Evolutionary conservation across 768 basidiomycete genomes (phyloP).

Genomic region (Roridomyces roridus): DNA sequence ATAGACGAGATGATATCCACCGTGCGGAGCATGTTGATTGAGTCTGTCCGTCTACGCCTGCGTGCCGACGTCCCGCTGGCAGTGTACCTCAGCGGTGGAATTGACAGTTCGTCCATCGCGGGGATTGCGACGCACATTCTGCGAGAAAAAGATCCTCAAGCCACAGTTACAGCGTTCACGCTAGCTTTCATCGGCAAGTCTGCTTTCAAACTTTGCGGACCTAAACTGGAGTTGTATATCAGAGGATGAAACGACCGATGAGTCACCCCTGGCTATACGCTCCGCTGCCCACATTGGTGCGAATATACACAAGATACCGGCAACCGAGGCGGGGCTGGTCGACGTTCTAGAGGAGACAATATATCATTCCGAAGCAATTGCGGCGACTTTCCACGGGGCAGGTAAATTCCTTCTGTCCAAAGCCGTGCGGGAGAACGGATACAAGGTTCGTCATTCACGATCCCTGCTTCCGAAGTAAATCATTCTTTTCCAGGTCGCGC

Average conservation of each 20-base stretch:
- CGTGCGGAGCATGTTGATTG: slow-evolving; percentile 9
- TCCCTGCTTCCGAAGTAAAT: too few relatives aligned
- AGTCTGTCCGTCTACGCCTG: slow-evolving; percentile 18
- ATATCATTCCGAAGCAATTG: slow-evolving; percentile 14
- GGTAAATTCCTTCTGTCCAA: slow-evolving; percentile 19
- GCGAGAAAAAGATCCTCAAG: slow-evolving; percentile 12
- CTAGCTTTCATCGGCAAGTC: slow-evolving; percentile 9
- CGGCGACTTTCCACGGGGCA: slow-evolving; percentile 8
- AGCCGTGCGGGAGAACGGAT: slow-evolving; percentile 10
- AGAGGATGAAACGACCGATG: slow-evolving; percentile 15
- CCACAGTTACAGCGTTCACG: slow-evolving; percentile 19
- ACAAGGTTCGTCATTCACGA: slow-evolving; percentile 16
- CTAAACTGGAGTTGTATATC: not conserved
- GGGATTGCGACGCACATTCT: slow-evolving; percentile 21
- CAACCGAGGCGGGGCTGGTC: slow-evolving; percentile 14
- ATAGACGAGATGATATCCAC: slow-evolving; percentile 12
- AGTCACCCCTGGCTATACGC: not conserved
- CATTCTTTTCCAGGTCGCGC: too few relatives aligned
- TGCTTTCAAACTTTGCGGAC: not conserved
- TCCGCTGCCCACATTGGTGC: not conserved
- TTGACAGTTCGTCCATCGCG: slow-evolving; percentile 23
- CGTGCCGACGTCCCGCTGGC: slow-evolving; percentile 23
- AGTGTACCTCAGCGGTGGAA: slow-evolving; percentile 26
- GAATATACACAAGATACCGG: not conserved
- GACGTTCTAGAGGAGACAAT: slow-evolving; percentile 15